Evolutionary conservation across 805 yeast genomes (phyloP).

Genomic region (Groenewaldozyma salmanticensis): DNA sequence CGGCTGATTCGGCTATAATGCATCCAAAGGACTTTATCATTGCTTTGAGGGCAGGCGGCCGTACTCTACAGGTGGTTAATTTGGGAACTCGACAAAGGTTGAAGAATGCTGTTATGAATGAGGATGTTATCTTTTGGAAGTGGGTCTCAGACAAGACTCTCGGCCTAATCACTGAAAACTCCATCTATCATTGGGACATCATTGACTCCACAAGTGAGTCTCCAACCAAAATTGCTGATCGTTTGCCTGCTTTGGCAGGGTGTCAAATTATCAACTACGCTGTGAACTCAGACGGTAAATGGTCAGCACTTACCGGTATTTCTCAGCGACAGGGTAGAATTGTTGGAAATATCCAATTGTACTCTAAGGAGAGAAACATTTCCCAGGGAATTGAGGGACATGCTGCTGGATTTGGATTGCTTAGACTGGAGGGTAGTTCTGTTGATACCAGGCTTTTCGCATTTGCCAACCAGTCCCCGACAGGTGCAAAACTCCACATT

Average conservation of each 20-base stretch:
- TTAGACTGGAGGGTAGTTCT: constrained; percentile 64
- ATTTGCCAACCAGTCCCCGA: constrained; percentile 70
- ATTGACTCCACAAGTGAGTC: constrained; percentile 56
- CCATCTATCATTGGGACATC: constrained; percentile 73
- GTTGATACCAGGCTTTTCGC: constrained; percentile 78
- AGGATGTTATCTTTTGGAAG: constrained; percentile 91
- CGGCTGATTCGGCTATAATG: constrained; percentile 96
- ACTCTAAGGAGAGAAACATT: constrained; percentile 75
- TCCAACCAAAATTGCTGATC: constrained; percentile 72
- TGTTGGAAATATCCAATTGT: constrained; percentile 93
- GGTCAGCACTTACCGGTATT: constrained; percentile 95
- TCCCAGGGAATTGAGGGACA: constrained; percentile 98
- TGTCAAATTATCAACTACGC: constrained; percentile 88
- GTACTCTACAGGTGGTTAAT: constrained; percentile 79
- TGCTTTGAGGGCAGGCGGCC: constrained; percentile 91
- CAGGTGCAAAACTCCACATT: constrained; percentile 79
- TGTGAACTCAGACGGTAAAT: constrained; percentile 66
- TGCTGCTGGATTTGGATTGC: constrained; percentile 78
- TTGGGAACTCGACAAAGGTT: constrained; percentile 78
- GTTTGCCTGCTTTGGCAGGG: constrained; percentile 66
- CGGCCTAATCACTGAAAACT: constrained; percentile 75
- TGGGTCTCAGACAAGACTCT: constrained; percentile 70
- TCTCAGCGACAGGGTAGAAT: constrained; percentile 89
- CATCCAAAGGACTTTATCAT: constrained; percentile 84
- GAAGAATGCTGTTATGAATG: constrained; percentile 75